Conservation (phyloP, 2,329 filamentous ascomycete genomes). For the Talaromyces marneffei region DNA sequence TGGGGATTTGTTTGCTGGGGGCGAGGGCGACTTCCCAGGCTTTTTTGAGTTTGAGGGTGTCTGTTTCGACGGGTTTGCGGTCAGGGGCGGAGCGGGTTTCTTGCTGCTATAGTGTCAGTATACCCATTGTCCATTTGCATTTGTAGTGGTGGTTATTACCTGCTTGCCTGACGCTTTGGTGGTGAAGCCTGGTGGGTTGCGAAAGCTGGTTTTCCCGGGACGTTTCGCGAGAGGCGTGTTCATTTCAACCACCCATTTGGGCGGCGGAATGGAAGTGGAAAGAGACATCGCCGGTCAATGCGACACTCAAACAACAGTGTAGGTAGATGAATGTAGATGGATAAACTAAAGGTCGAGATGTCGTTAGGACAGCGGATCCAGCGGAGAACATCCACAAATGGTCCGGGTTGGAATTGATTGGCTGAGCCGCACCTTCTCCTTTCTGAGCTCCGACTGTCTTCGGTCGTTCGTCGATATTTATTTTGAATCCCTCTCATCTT, state of each 20-base stretch:
- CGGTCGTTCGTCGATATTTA: not conserved
- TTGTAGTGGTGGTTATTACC: constrained; percentile 43
- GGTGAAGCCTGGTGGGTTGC: constrained; percentile 77
- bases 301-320: not conserved
- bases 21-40: constrained; percentile 95
- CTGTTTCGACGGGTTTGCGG: constrained; percentile 75
- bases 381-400: not conserved
- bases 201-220: constrained; percentile 61
- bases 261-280: constrained; percentile 46
- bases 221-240: constrained; percentile 62
- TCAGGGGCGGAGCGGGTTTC: constrained; percentile 41
- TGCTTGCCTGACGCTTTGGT: constrained; percentile 52
- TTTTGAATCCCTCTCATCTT: not conserved
- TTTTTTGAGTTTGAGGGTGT: constrained; percentile 95
- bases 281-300: constrained; percentile 16
- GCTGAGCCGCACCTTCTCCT: not conserved
- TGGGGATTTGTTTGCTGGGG: constrained; percentile 87
- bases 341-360: not conserved
- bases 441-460: constrained; percentile 1
- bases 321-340: not conserved
- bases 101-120: not conserved
- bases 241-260: constrained; percentile 79
- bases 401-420: not conserved
- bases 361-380: not conserved
- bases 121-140: not conserved